Base-by-base conservation (phyloP, 2,329 filamentous ascomycete species). In the Zymoseptoria crescenta region DNA sequence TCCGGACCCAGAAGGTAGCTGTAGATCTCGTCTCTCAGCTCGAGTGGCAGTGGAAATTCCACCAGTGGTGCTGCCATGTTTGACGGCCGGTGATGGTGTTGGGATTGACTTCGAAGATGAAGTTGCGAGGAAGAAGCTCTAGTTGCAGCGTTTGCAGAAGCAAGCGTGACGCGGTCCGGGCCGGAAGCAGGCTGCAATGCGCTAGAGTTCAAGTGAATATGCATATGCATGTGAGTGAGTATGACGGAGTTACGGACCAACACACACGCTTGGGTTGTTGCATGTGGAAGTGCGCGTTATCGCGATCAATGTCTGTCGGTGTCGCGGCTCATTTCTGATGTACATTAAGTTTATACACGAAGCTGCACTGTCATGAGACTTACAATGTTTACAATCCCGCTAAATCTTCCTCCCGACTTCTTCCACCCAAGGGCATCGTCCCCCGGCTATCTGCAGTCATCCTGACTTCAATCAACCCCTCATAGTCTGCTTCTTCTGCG, bases 401-500 rank as follows among this genome's bases (percentile, higher is more conserved):
- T 7, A 13, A 9, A 41, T 13, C 35, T 13, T 16, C 16, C 35
- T 45, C 35, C 35, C 16, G 6, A 16, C 35, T 41, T 41, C n/a
- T 45, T 16, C 9, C 10, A 45, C 13, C 2, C 35, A 45, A 16
- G 6, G 35, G 7, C 13, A 16, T 16, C 16, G 13, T 2, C 35
- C 5, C 16, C 13, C 16, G n/a, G n/a, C 35, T 16, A 45, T 5
- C 35, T 4, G 35, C 13, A 45, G 24, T 16, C 13, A 45, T 16
- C 35, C 35, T 16, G 35, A 3, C 41, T 27, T 24, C 21, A 48
- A n/a, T 45, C 73, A 79, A 59, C 70, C 80, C 69, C 78, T 80
- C 66, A 80, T 77, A 28, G 80, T 83, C 74, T 80, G 79, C 76
- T 80, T 86, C 80, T 88, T 88, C 75, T 82, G 79, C 57, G 76